Evolutionary conservation across 345 rosid genomes (phyloP).

Genomic region (Populus ilicifolia): DNA sequence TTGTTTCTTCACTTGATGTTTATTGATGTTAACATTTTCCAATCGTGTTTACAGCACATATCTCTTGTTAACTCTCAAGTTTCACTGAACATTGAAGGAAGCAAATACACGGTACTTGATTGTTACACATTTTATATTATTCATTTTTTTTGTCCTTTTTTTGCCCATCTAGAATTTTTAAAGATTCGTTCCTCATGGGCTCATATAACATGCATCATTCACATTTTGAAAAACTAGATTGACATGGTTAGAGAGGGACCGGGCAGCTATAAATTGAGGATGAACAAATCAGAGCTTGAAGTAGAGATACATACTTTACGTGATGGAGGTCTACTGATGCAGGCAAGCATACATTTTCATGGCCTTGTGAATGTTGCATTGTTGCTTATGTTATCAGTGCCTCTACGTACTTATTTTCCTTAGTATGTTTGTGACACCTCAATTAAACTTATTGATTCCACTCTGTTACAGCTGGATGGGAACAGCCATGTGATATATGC

Average conservation of each 20-base stretch:
- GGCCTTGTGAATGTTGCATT: not conserved
- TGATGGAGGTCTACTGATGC: constrained; percentile 98
- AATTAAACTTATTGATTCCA: not conserved
- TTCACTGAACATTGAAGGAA: constrained; percentile 97
- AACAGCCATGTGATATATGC: constrained; percentile 99
- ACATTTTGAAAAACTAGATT: constrained; percentile 47
- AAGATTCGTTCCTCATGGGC: constrained; percentile 7
- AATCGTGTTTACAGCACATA: constrained; percentile 66
- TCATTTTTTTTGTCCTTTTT: not conserved
- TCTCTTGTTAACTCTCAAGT: constrained; percentile 96
- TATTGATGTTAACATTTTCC: constrained; percentile 17
- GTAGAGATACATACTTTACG: constrained; percentile 97
- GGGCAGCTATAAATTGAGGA: constrained; percentile 81
- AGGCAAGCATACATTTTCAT: constrained; percentile 54
- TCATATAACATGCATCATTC: constrained; percentile 1
- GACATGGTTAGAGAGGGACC: constrained; percentile 92
- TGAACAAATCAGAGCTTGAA: constrained; percentile 88
- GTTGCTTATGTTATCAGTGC: not conserved
- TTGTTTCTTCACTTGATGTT: constrained; percentile 7
- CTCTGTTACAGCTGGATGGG: constrained; percentile 75
- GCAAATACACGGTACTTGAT: constrained; percentile 76
- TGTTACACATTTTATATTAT: not conserved
- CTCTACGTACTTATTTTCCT: too few relatives aligned
- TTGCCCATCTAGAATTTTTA: not conserved
- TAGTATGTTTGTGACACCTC: not conserved